Conservation (phyloP, 768 basidiomycete species). For the Omphalotus guepiniiformis region DNA sequence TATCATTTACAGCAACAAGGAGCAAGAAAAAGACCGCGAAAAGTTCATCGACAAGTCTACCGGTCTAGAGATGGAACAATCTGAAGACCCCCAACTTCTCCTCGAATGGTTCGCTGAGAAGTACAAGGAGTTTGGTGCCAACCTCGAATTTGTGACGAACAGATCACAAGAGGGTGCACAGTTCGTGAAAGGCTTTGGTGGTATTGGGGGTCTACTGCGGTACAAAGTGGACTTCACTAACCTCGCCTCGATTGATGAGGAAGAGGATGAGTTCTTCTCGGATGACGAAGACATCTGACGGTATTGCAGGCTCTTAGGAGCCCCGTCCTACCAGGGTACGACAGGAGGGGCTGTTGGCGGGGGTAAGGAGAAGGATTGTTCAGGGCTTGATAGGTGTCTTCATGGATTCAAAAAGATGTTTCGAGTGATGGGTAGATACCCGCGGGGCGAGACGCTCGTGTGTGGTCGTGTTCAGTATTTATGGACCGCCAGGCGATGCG, state of each 20-base stretch:
- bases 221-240: conserved; percentile 98
- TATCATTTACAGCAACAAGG: conserved; percentile 71
- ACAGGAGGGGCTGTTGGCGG: conserved; percentile 58
- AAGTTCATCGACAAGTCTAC: conserved; percentile 96
- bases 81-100: conserved; percentile 73
- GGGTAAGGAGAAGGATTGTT: conserved; percentile 12
- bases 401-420: background rate
- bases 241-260: conserved; percentile 70
- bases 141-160: conserved; percentile 94
- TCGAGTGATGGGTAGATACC: background rate
- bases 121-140: conserved; percentile 96
- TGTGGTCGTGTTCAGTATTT: conserved; percentile 2
- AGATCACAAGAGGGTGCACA: conserved; percentile 96
- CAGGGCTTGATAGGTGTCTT: background rate
- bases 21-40: conserved; percentile 89
- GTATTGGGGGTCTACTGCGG: conserved; percentile 90
- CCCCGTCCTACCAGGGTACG: conserved; percentile 62
- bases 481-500: background rate
- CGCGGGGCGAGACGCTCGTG: too few species aligned
- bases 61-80: conserved; percentile 92
- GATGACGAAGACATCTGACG: conserved; percentile 81
- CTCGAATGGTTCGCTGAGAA: conserved; percentile 99
- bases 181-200: conserved; percentile 98
- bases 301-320: conserved; percentile 82
- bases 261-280: conserved; percentile 79